A percentile compares a stretch with the other conserved stretches of the same genome.
phyloP scores from a whole-genome alignment of 306 rosid genomes.

The Casuarina cunninghamiana region DNA sequence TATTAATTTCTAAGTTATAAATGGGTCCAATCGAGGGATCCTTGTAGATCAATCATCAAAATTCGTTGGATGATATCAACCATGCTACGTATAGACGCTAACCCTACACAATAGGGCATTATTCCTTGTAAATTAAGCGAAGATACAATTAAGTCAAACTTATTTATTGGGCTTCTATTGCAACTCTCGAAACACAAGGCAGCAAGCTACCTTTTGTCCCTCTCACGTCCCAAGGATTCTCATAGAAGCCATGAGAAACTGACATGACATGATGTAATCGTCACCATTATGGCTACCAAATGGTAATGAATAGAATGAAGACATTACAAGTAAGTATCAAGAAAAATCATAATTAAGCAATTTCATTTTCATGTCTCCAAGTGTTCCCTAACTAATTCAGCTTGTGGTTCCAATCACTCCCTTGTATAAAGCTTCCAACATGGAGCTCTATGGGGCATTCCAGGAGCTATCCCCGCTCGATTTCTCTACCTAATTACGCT shows the following conservation, averaged over 20 bases:
- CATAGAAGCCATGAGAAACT: conserved; percentile 41
- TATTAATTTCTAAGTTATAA: conserved; percentile 33
- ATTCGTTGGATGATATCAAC: conserved; percentile 34
- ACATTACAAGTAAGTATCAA: conserved; percentile 16
- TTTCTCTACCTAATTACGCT: neutral
- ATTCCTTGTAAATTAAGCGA: conserved; percentile 49
- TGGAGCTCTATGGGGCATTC: neutral
- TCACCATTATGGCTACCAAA: conserved; percentile 24
- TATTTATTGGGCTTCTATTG: conserved; percentile 29
- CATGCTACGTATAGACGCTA: conserved; percentile 47
- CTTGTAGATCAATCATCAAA: conserved; percentile 19
- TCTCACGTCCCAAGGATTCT: conserved; percentile 45
- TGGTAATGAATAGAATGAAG: conserved; percentile 11
- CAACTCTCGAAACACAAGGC: conserved; percentile 34
- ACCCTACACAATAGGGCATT: conserved; percentile 34
- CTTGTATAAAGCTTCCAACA: neutral
- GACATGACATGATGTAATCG: conserved; percentile 34
- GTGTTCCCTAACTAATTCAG: conserved; percentile 26
- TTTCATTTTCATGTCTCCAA: conserved; percentile 1
- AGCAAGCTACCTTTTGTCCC: conserved; percentile 27
- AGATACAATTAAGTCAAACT: conserved; percentile 39
- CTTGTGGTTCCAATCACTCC: conserved; percentile 3
- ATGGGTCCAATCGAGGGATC: conserved; percentile 21
- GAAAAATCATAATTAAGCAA: conserved; percentile 5
- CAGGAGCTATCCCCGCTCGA: neutral